A percentile compares a stretch with the other conserved stretches of the same genome.
These are phyloP conservation scores for Erysiphe pulchra DNA, from an alignment of 2,329 filamentous ascomycete species.

Conservation along the genomic window DNA sequence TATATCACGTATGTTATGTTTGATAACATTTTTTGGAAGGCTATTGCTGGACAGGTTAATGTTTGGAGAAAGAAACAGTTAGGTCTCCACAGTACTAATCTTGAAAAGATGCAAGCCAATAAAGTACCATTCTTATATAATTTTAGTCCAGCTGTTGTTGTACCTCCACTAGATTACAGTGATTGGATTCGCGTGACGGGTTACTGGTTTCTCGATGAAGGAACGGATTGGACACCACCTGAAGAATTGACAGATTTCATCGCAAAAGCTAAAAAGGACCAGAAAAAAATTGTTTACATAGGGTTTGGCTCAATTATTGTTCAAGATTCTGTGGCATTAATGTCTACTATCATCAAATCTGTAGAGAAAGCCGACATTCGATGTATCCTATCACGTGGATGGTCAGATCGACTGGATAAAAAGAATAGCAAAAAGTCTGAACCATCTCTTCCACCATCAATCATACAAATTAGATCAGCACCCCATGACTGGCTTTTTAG, in stretches of 20 bases:
- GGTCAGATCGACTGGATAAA: slow-evolving; percentile 60
- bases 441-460: slow-evolving; percentile 48
- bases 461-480: slow-evolving; percentile 67
- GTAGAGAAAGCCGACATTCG: slow-evolving; percentile 78
- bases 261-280: slow-evolving; percentile 48
- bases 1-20: slow-evolving; percentile 91
- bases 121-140: slow-evolving; percentile 98
- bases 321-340: slow-evolving; percentile 66
- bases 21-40: slow-evolving; percentile 90
- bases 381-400: slow-evolving; percentile 87
- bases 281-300: slow-evolving; percentile 85
- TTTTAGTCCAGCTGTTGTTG: slow-evolving; percentile 83
- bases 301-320: slow-evolving; percentile 95
- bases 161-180: slow-evolving; percentile 78
- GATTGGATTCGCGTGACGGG: slow-evolving; percentile 96
- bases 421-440: slow-evolving; percentile 26
- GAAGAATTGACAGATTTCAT: slow-evolving; percentile 61
- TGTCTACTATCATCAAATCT: slow-evolving; percentile 75
- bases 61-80: slow-evolving; percentile 68
- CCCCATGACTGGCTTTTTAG: slow-evolving; percentile 93
- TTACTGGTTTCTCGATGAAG: slow-evolving; percentile 91
- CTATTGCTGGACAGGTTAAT: slow-evolving; percentile 77
- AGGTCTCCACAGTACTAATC: slow-evolving; percentile 49
- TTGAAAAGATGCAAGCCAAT: slow-evolving; percentile 84
- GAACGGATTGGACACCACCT: slow-evolving; percentile 42